Percentiles rank a stretch among this genome's conserved stretches.
Conservation (phyloP, 352 stramenopile genomes). For the Phytopythium vexans region DNA sequence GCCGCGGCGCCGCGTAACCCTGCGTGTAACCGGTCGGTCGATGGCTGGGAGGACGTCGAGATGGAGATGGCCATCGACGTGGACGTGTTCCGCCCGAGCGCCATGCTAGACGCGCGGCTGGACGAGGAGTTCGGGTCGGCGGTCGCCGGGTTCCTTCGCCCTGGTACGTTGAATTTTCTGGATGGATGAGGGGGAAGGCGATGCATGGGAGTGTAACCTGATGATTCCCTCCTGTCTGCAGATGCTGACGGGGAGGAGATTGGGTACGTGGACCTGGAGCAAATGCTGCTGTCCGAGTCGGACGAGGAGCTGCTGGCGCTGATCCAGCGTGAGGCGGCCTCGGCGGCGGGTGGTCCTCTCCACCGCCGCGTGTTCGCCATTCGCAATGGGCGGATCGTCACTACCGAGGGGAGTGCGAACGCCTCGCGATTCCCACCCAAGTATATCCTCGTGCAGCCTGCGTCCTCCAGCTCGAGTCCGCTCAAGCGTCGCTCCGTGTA, state of each 20-base stretch:
- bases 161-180: slow-evolving; percentile 11
- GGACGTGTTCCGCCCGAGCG: slow-evolving; percentile 60
- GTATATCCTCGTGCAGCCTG: slow-evolving; percentile 27
- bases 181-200: too few species aligned
- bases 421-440: slow-evolving; percentile 31
- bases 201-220: background rate
- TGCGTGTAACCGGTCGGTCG: slow-evolving; percentile 7
- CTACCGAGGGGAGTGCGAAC: background rate
- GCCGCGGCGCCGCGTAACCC: background rate
- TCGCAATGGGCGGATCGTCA: slow-evolving; percentile 7
- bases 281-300: slow-evolving; percentile 45
- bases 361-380: slow-evolving; percentile 34
- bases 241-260: slow-evolving; percentile 14
- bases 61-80: slow-evolving; percentile 66
- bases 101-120: slow-evolving; percentile 48
- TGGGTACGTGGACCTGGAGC: slow-evolving; percentile 56
- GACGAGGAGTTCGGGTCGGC: slow-evolving; percentile 38
- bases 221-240: slow-evolving; percentile 1
- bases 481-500: slow-evolving; percentile 45
- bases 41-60: slow-evolving; percentile 22
- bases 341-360: slow-evolving; percentile 18
- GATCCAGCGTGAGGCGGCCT: slow-evolving; percentile 23
- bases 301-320: slow-evolving; percentile 32
- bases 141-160: slow-evolving; percentile 28
- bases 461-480: slow-evolving; percentile 5